Conservation (phyloP, 2,329 filamentous ascomycete species). For the Fusarium sp. region DNA sequence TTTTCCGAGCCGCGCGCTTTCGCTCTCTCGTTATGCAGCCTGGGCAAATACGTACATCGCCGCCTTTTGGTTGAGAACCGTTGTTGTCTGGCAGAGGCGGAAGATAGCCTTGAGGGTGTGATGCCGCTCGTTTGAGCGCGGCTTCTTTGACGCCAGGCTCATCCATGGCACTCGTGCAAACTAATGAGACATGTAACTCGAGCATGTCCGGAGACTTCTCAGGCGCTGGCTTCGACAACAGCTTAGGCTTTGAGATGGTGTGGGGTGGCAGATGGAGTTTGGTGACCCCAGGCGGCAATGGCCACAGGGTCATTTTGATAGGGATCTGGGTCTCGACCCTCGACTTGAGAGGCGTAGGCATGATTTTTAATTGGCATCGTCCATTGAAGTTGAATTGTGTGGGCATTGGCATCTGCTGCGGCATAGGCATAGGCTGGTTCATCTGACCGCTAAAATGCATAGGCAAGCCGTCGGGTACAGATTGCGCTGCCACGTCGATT, state of each 20-base stretch:
- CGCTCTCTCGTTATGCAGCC: slow-evolving; percentile 93
- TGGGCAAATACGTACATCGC: slow-evolving; percentile 90
- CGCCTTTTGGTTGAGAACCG: slow-evolving; percentile 83
- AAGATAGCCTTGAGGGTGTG: slow-evolving; percentile 52
- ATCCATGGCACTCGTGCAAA: slow-evolving; percentile 93
- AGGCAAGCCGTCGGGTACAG: slow-evolving; percentile 40
- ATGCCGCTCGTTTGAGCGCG: slow-evolving; percentile 69
- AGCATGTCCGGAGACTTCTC: slow-evolving; percentile 77
- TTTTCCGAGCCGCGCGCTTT: slow-evolving; percentile 91
- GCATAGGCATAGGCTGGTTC: slow-evolving; percentile 46
- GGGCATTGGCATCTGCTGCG: slow-evolving; percentile 46
- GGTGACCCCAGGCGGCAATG: slow-evolving; percentile 78
- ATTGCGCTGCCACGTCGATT: slow-evolving; percentile 39
- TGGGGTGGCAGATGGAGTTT: slow-evolving; percentile 88
- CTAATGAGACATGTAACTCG: slow-evolving; percentile 82
- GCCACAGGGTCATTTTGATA: slow-evolving; percentile 81
- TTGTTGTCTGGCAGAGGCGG: slow-evolving; percentile 65
- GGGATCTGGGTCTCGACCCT: slow-evolving; percentile 97
- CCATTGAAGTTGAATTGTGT: slow-evolving; percentile 47
- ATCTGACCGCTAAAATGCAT: slow-evolving; percentile 43
- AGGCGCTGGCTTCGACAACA: slow-evolving; percentile 78
- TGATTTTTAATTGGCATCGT: slow-evolving; percentile 64
- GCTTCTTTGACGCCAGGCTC: slow-evolving; percentile 72
- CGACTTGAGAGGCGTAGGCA: slow-evolving; percentile 81
- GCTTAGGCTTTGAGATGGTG: slow-evolving; percentile 93